A percentile compares a stretch with the other conserved stretches of the same genome.
phyloP scores from a whole-genome alignment of 2,329 filamentous ascomycete species.

The Fusarium torulosum region DNA sequence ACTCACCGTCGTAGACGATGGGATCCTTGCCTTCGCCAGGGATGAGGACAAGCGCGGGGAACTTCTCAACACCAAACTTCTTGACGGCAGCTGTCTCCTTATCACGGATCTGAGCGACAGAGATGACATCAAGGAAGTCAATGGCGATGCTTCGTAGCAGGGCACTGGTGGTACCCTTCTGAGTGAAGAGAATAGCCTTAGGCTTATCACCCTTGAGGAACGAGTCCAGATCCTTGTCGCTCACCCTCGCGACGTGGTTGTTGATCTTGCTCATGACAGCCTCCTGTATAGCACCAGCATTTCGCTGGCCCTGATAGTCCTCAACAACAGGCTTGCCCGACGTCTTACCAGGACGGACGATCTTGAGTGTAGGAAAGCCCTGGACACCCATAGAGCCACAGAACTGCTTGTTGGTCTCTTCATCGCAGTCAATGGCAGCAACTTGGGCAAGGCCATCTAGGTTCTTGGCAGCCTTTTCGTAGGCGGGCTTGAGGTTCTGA shows the following conservation, averaged over 20 bases:
- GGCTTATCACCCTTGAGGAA: constrained; percentile 81
- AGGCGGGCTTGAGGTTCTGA: constrained; percentile 93
- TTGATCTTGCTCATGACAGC: constrained; percentile 88
- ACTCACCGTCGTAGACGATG: constrained; percentile 81
- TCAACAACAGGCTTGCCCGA: constrained; percentile 82
- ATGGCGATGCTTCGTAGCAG: constrained; percentile 87
- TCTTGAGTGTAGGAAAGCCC: constrained; percentile 97
- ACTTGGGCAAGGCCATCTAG: constrained; percentile 95
- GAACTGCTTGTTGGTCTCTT: constrained; percentile 89
- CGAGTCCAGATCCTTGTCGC: constrained; percentile 80
- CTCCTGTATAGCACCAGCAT: constrained; percentile 88
- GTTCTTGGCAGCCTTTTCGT: constrained; percentile 91
- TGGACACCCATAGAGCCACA: constrained; percentile 89
- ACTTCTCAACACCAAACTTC: constrained; percentile 80
- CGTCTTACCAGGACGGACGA: constrained; percentile 87
- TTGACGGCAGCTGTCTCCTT: constrained; percentile 81
- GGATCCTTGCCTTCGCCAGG: constrained; percentile 77
- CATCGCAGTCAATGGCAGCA: constrained; percentile 94
- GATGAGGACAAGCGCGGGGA: constrained; percentile 84
- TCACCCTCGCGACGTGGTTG: constrained; percentile 86
- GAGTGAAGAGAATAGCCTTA: constrained; percentile 92
- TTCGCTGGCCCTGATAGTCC: constrained; percentile 88
- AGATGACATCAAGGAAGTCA: constrained; percentile 85
- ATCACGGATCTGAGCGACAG: constrained; percentile 83
- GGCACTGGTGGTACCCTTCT: constrained; percentile 89